A percentile compares a stretch with the other conserved stretches of the same genome.
Evolutionary conservation across 2,329 filamentous ascomycete species (phyloP).

Genomic region (Penicillium sp.): DNA sequence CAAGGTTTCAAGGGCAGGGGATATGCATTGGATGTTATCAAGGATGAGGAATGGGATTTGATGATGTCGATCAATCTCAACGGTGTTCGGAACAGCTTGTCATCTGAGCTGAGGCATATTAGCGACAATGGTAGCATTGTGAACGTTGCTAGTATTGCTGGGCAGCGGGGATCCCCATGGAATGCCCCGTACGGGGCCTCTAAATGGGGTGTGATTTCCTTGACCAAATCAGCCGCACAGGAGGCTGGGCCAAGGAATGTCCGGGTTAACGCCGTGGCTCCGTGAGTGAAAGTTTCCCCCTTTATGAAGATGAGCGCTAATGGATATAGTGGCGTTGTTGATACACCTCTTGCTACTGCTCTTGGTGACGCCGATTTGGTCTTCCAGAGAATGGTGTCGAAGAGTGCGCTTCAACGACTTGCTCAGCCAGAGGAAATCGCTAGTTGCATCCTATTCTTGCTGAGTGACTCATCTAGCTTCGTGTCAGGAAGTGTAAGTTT

Average conservation of each 20-base stretch:
- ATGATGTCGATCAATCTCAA: background rate
- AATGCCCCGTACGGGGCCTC: background rate
- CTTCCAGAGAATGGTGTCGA: background rate
- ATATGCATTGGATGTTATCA: background rate
- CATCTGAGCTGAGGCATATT: background rate
- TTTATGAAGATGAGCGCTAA: background rate
- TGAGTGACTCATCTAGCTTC: background rate
- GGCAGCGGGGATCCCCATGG: background rate
- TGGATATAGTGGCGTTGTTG: background rate
- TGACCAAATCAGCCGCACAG: background rate
- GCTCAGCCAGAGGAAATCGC: background rate
- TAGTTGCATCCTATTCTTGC: background rate
- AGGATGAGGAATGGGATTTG: background rate
- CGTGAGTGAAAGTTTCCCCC: background rate
- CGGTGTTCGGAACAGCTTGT: background rate
- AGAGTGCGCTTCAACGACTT: background rate
- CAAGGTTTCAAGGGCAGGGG: background rate
- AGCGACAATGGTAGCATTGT: background rate
- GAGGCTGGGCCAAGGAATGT: background rate
- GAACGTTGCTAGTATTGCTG: background rate
- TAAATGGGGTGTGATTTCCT: background rate
- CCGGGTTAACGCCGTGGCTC: background rate
- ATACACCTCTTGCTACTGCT: background rate
- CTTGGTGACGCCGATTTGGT: background rate
- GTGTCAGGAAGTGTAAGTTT: background rate